A percentile compares a stretch with the other conserved stretches of the same genome.
Conservation (phyloP, 2,329 filamentous ascomycete species). For the Botrytis squamosa region DNA sequence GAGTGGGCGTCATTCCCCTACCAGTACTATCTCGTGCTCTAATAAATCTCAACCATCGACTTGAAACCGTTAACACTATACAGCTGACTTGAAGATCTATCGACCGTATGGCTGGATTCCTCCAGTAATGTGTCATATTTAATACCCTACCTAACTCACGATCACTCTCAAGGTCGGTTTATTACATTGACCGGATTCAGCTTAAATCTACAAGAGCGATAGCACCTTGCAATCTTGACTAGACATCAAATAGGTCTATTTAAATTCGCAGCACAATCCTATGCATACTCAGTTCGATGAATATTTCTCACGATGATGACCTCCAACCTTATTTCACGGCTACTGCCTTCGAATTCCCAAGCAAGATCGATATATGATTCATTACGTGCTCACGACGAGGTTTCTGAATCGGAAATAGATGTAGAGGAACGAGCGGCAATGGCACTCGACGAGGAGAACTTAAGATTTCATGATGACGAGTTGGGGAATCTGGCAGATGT, state of each 20-base stretch:
- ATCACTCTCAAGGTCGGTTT: slow-evolving; percentile 23
- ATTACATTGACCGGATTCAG: slow-evolving; percentile 25
- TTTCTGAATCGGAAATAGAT: slow-evolving; percentile 38
- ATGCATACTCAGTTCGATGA: not conserved
- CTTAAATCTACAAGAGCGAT: slow-evolving; percentile 26
- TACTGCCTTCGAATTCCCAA: slow-evolving; percentile 37
- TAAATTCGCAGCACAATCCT: not conserved
- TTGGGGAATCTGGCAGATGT: slow-evolving; percentile 34
- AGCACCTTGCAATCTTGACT: slow-evolving; percentile 19
- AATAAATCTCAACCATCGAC: slow-evolving; percentile 3
- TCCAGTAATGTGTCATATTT: slow-evolving; percentile 9
- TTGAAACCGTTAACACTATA: slow-evolving; percentile 14
- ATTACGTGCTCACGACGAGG: slow-evolving; percentile 37
- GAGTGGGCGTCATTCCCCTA: not conserved
- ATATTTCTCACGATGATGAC: slow-evolving; percentile 34
- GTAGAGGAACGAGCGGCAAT: slow-evolving; percentile 39
- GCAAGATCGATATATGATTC: slow-evolving; percentile 41
- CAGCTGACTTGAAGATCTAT: slow-evolving; percentile 10
- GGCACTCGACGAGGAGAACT: slow-evolving; percentile 40
- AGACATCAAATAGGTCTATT: not conserved
- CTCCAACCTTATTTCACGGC: slow-evolving; percentile 39
- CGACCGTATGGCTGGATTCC: slow-evolving; percentile 2
- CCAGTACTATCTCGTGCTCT: slow-evolving; percentile 14
- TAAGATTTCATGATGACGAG: slow-evolving; percentile 39
- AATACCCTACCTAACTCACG: not conserved